Base-by-base conservation (phyloP, 129 eudicot genomes). In the Tanacetum coccineum region DNA sequence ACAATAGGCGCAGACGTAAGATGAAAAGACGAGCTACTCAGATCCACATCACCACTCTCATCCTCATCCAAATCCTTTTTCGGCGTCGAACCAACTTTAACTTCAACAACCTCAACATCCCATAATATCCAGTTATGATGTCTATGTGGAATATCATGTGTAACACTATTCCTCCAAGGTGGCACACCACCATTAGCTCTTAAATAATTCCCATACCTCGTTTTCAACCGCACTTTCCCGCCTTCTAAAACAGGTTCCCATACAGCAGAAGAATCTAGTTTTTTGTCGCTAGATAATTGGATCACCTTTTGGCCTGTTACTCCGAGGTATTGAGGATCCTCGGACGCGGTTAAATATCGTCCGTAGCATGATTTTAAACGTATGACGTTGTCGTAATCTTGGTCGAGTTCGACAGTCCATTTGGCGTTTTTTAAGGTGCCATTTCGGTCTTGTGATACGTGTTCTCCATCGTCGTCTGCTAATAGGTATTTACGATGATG, bases 161-260 rank as follows among this genome's bases (percentile, higher is more conserved):
- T 83, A 13, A 87, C 36, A 6, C 89, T 83, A 54, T 83, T 87
- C 28, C 95, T 78, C 87, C 89, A 83, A 1, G 95, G 95, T 4
- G 89, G 89, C 4, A 87, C 68, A 22, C 89, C 95, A 26, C 89
- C 87, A 32, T 87, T 87, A 3, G 95, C 95, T 10, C 95, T 62
- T 20, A 87, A 50, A 67, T 70, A 87, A 48, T 83, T 78, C 5
- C 89, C 95, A 22, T 87, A 83, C 8, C 95, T 64, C 1, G 83
- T 81, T 60, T 87, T 87, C 12, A 87, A 69, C 32, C 78, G 80
- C 0, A 81, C 78, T 40, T 73, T 78, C 4, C 57, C 19, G 7
- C 83, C 83, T 21, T 81, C 90, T 6, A 77, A 47, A 30, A 84
- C 59, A 20, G 90, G 90, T 30, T 87, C 95, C 95, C 95, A 87